Evolutionary conservation across 2,329 filamentous ascomycete species (phyloP).

Genomic region (Penicillium sp.): DNA sequence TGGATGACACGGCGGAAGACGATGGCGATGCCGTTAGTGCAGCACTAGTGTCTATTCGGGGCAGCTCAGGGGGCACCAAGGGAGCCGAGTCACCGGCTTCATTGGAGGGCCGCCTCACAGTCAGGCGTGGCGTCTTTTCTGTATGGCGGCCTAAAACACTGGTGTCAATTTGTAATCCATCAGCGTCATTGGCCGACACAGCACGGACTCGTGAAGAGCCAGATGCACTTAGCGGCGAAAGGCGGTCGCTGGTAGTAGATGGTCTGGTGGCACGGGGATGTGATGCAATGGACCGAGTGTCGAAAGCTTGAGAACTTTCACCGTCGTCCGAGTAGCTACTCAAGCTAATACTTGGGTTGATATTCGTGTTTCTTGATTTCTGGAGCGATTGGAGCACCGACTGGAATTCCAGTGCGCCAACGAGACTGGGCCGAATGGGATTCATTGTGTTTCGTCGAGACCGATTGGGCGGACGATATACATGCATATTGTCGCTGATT

Average conservation of each 20-base stretch:
- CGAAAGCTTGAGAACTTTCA: constrained; percentile 48
- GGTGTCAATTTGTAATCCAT: constrained; percentile 47
- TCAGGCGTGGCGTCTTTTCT: constrained; percentile 34
- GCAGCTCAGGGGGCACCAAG: constrained; percentile 18
- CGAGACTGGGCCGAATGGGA: constrained; percentile 86
- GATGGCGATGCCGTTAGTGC: constrained; percentile 37
- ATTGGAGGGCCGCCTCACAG: constrained; percentile 42
- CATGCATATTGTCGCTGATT: constrained; percentile 88
- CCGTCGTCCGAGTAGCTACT: constrained; percentile 69
- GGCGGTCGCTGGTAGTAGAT: constrained; percentile 20
- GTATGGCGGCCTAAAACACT: constrained; percentile 28
- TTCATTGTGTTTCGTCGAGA: constrained; percentile 70
- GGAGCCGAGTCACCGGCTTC: constrained; percentile 15
- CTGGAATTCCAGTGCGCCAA: constrained; percentile 90
- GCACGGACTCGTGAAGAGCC: constrained; percentile 47
- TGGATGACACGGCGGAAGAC: constrained; percentile 29
- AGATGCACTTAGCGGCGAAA: constrained; percentile 25
- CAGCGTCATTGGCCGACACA: constrained; percentile 61
- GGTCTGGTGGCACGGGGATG: constrained; percentile 39
- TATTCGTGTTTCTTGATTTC: constrained; percentile 73
- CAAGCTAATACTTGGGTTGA: constrained; percentile 63
- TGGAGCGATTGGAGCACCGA: constrained; percentile 86
- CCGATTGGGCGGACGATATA: constrained; percentile 68
- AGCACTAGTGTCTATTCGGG: constrained; percentile 24
- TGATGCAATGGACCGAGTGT: constrained; percentile 50